Percentiles rank a stretch among this genome's conserved stretches.
Evolutionary conservation across 306 rosid genomes (phyloP).

Genomic region (Argentina anserina): DNA sequence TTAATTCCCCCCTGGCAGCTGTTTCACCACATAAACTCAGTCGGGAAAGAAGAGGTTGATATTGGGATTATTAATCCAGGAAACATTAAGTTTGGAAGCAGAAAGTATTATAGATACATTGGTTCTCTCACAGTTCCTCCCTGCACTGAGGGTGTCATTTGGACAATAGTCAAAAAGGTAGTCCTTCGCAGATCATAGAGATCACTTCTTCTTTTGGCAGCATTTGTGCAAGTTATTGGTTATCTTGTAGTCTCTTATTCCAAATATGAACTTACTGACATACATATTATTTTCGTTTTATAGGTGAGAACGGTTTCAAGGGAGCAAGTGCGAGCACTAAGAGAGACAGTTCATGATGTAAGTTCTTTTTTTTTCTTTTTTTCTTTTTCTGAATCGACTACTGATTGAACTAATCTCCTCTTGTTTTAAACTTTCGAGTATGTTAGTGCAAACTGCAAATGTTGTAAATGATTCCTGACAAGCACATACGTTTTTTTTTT

Average conservation of each 20-base stretch:
- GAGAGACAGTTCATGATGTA: constrained; percentile 55
- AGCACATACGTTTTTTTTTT: neutral
- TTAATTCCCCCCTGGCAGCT: constrained; percentile 31
- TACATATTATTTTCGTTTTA: neutral
- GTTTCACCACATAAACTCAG: constrained; percentile 30
- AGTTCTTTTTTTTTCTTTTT: constrained; percentile 14
- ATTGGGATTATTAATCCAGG: constrained; percentile 53
- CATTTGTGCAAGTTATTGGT: neutral
- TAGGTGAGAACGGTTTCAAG: constrained; percentile 63
- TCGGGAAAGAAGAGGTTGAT: constrained; percentile 35
- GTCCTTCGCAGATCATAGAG: neutral
- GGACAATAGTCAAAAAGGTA: constrained; percentile 65
- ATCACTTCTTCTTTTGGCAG: neutral
- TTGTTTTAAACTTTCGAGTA: neutral
- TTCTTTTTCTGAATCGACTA: neutral
- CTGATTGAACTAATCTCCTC: neutral
- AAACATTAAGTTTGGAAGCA: constrained; percentile 46
- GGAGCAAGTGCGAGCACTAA: constrained; percentile 52
- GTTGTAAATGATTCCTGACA: neutral
- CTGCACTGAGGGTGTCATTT: constrained; percentile 67
- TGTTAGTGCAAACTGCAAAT: neutral
- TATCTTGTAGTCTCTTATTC: neutral
- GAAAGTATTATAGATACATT: constrained; percentile 66
- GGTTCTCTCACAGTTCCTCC: constrained; percentile 85
- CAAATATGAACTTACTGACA: neutral